Base-by-base conservation (phyloP, 805 yeast genomes). In the Starmerella potacharoeniae region DNA sequence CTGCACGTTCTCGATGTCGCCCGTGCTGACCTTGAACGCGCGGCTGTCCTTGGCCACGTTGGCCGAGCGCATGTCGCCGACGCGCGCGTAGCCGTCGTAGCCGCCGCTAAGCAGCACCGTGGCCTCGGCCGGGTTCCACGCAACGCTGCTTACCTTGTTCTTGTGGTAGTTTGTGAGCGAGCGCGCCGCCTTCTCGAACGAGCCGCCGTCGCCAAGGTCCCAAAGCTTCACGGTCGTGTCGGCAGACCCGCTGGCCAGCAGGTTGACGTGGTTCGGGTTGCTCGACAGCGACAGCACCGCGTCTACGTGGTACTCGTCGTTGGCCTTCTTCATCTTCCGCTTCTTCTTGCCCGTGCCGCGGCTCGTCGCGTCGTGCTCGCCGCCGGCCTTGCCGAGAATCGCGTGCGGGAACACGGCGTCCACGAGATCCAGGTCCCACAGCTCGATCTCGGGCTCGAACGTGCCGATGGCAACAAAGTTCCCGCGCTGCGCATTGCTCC, bases 401-500 rank as follows among this genome's bases (percentile, higher is more conserved):
- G 85, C 77, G 66, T 90, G 96, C 13, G 98, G 98, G 77, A 86
- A 91, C 31, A 95, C 91, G 65, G 88, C 88, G 63, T 93, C 97
- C 37, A 91, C 75, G 60, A 84, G 82, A 68, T 93, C 98, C 65
- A 93, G 74, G 70, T 93, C 89, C 97, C 97, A 93, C 58, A 93
- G 78, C 72, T 93, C 98, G 69, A 93, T 91, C 66, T 86, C 95
- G 42, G 98, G 98, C 64, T 91, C 97, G 68, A 93, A 91, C 2
- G 97, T 86, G 67, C 97, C 97, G 60, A 93, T 75, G 13, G 98
- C 98, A 2, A 95, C 97, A 70, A 87, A 89, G 70, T 89, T 93
- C 10, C 95, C 96, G 34, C 81, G 71, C 58, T 80, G 77, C 37
- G 73, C 73, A 13, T 70, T 62, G 4, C 52, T 17, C 1, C 54